Conservation (phyloP, 2,329 filamentous ascomycete genomes). For the Chaetomium globosum region DNA sequence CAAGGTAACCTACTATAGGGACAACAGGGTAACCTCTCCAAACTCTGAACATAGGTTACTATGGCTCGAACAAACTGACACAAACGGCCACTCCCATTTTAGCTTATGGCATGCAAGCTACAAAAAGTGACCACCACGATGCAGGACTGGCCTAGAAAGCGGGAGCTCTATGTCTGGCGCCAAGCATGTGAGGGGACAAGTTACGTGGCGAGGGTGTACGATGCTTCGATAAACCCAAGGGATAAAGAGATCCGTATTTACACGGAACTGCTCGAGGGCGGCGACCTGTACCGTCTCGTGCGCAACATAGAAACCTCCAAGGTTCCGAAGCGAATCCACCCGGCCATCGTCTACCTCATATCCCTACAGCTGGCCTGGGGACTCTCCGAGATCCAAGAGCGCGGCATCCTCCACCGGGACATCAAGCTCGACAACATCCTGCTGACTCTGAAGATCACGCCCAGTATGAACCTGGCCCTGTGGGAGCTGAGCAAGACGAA, state of each 20-base stretch:
- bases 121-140: background rate
- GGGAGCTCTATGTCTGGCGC: conserved; percentile 4
- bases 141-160: background rate
- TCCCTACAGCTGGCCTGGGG: background rate
- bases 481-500: background rate
- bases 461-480: background rate
- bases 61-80: background rate
- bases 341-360: background rate
- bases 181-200: background rate
- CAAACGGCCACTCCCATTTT: background rate
- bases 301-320: too few species aligned
- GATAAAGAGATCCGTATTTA: background rate
- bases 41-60: too few species aligned
- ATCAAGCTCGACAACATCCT: conserved; percentile 8
- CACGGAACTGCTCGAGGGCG: conserved; percentile 8
- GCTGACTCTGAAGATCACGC: conserved; percentile 4
- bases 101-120: conserved; percentile 7
- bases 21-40: too few species aligned
- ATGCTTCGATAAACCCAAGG: background rate
- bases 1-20: too few species aligned
- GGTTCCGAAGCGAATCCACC: background rate
- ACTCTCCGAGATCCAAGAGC: background rate
- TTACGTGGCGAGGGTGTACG: background rate
- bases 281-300: background rate
- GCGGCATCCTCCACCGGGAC: conserved; percentile 3